Base-by-base conservation (phyloP, 345 rosid species). In the Lagerstroemia speciosa region DNA sequence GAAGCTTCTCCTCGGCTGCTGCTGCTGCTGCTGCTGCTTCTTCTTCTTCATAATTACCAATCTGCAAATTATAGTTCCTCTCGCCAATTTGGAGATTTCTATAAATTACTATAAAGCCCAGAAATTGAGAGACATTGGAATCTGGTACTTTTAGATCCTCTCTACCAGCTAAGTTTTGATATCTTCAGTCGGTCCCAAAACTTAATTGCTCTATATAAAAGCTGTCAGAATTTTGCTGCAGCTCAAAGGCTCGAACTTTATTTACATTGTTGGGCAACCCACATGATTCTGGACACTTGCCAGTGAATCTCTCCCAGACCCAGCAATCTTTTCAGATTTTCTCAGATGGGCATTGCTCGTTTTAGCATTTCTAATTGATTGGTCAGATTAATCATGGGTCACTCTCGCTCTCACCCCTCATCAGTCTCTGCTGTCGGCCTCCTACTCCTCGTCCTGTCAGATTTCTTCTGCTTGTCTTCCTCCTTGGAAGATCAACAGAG, bases 401-500 rank as follows among this genome's bases (percentile, higher is more conserved):
- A 52, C 57, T 67, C 63, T 33, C 53, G 55, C 69, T 8, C 75
- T 62, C 37, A 22, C 63, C 66, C 46, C 24, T 15, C 66, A 43
- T 15, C 66, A 43, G 32, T 34, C 26, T 31, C 33, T 61, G 30
- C 36, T 33, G n/a, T 55, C 62, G 26, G 67, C 40, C 2, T 61
- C 53, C 33, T 46, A 16, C 60, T 41, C 46, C 46, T 41, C 46
- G 7, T 37, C 31, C 62, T 66, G 24, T 34, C 53, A 3, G 11
- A 33, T 30, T 33, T 34, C 11, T 46, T 43, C 1, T 24, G 14
- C 63, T 31, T 32, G 32, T 41, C 32, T 70, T 75, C 66, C 76
- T 61, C 63, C 62, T 67, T 65, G 69, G 76, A 70, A 65, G 89
- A 82, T 66, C 93, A 86, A 75, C 79, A 64, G 63, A 68, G 70